Evolutionary conservation across 2,329 filamentous ascomycete species (phyloP).

Genomic region (Aspergillaceae sp.): DNA sequence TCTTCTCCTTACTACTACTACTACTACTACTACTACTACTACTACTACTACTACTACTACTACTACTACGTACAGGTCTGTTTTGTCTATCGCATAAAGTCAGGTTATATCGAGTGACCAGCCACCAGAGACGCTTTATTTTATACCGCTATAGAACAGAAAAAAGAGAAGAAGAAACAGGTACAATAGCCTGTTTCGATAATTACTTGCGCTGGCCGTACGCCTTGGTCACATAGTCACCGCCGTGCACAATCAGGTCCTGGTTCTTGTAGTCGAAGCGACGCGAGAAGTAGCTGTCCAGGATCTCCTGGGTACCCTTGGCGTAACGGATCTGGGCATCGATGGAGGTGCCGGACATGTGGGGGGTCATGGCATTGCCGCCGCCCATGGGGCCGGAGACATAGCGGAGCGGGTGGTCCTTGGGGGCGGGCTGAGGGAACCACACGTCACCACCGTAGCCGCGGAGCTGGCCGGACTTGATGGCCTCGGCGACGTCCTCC

Average conservation of each 20-base stretch:
- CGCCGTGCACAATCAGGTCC: constrained; percentile 82
- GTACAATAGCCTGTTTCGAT: no score
- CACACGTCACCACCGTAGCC: constrained; percentile 52
- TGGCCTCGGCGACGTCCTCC: constrained; percentile 91
- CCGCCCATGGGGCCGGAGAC: constrained; percentile 93
- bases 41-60: no score
- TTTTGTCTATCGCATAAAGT: neutral
- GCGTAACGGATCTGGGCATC: constrained; percentile 93
- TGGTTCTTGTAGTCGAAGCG: constrained; percentile 78
- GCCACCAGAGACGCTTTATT: no score
- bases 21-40: no score
- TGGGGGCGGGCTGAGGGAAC: constrained; percentile 95
- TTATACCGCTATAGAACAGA: no score
- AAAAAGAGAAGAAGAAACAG: no score
- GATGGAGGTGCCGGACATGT: constrained; percentile 98
- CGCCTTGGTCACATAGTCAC: constrained; percentile 90
- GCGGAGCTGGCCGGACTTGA: constrained; percentile 71
- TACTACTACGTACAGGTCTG: neutral
- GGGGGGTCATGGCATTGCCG: constrained; percentile 96
- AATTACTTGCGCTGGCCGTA: constrained; percentile 62
- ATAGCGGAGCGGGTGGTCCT: constrained; percentile 84
- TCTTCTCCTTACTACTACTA: no score
- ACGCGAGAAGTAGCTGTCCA: constrained; percentile 83
- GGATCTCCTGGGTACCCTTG: constrained; percentile 76
- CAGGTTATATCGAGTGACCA: no score